phyloP scores from a whole-genome alignment of 257 asterid genomes.

The Salvia splendens region DNA sequence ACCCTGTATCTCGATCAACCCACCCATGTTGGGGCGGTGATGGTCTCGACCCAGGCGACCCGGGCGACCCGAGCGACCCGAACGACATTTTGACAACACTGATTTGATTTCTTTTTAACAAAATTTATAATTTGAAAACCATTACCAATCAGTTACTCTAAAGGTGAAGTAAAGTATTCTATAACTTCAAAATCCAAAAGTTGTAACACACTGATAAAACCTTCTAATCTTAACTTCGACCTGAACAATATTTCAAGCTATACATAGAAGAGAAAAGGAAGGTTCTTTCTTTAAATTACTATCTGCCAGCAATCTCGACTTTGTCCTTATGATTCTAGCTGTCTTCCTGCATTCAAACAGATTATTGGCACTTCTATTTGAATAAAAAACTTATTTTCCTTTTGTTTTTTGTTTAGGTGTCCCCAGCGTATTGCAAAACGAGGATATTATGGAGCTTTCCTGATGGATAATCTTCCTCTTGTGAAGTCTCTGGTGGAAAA shows the following conservation, averaged over 20 bases:
- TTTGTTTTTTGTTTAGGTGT: constrained; percentile 51
- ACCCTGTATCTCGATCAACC: too few relatives aligned
- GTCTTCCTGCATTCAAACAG: not conserved
- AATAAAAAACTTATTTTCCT: constrained; percentile 4
- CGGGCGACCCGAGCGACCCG: too few relatives aligned
- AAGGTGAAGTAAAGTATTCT: not conserved
- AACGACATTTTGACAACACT: too few relatives aligned
- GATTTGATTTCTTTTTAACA: not conserved
- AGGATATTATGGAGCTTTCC: constrained; percentile 95
- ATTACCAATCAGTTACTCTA: not conserved
- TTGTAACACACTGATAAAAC: not conserved
- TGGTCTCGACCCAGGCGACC: too few relatives aligned
- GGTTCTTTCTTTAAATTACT: constrained; percentile 2
- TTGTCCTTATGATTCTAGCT: not conserved
- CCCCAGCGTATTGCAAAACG: constrained; percentile 94
- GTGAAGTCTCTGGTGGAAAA: constrained; percentile 85
- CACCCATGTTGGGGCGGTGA: too few relatives aligned
- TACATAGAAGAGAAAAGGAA: constrained; percentile 4
- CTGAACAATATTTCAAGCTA: not conserved
- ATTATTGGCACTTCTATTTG: constrained; percentile 7
- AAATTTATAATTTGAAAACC: not conserved
- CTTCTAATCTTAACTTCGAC: not conserved
- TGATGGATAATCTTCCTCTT: constrained; percentile 93
- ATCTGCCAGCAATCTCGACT: constrained; percentile 11
- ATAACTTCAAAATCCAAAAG: not conserved